Base-by-base conservation (phyloP, 1,139 yeast genomes). In the Yamadazyma mexicana region DNA sequence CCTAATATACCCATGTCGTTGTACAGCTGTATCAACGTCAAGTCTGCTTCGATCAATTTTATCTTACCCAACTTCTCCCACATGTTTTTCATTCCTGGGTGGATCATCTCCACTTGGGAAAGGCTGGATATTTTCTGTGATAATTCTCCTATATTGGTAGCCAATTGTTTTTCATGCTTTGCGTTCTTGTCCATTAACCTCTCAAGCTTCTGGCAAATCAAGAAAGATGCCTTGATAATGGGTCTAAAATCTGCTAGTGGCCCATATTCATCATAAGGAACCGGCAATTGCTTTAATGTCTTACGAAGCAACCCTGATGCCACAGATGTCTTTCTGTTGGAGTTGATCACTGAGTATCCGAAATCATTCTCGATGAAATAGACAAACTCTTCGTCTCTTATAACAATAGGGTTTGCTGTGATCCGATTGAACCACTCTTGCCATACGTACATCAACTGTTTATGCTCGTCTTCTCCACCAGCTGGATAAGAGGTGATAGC, bases 361-460 rank as follows among this genome's bases (percentile, higher is more conserved):
- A 85, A 87, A 59, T 91, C 97, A 50, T 87, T 83, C 54, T 92
- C 98, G 37, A 91, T 75, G 55, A 92, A 92, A 52, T 82, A 82
- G 1, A 87, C 83, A 61, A 92, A 79, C 59, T 92, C 99, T 50
- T 88, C 95, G 58, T 88, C 95, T 23, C 92, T 73, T 9, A 87
- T 77, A 35, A 92, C 64, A 17, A 92, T 77, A 5, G 96, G 95
- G 55, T 88, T 89, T 3, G 63, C 45, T 5, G 85, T 70, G 10
- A 92, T 72, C 38, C 96, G 69, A 55, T 84, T 79, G 49, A 92
- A 82, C 99, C 99, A 92, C 46, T 75, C 79, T 58, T 92, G 97
- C 69, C 92, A 77, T 34, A 77, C 76, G 23, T 53, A 54, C 42
- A 75, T 64, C 39, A 87, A 70, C 40, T 79, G 79, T 39, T 72